phyloP scores from a whole-genome alignment of 371 early-diverging fungal genomes.

The Mortierella sp. region DNA sequence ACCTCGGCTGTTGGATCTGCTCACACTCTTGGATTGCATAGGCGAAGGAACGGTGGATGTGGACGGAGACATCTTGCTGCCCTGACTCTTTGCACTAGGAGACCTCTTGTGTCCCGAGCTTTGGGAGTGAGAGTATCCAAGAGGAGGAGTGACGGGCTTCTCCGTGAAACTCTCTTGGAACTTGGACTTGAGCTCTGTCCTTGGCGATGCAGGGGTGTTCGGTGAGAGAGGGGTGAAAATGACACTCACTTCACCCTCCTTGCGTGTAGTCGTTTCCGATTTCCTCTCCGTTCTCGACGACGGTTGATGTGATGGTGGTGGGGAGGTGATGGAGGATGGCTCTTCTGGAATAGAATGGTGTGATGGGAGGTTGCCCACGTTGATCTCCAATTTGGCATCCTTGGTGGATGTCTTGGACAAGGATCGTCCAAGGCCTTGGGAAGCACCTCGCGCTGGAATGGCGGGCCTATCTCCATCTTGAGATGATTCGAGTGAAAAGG shows the following conservation, averaged over 20 bases:
- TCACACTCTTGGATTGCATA: slow-evolving; percentile 13
- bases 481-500: slow-evolving; percentile 23
- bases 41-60: slow-evolving; percentile 36
- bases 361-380: slow-evolving; percentile 29
- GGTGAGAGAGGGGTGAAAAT: slow-evolving; percentile 40
- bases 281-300: slow-evolving; percentile 5
- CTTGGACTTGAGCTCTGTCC: slow-evolving; percentile 37
- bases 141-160: slow-evolving; percentile 33
- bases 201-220: slow-evolving; percentile 46
- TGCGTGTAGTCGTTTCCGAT: slow-evolving; percentile 22
- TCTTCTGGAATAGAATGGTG: slow-evolving; percentile 3
- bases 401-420: slow-evolving; percentile 16
- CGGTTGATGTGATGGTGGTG: slow-evolving; percentile 16
- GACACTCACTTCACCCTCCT: slow-evolving; percentile 40
- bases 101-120: slow-evolving; percentile 31
- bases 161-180: slow-evolving; percentile 46
- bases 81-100: slow-evolving; percentile 35
- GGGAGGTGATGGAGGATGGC: slow-evolving; percentile 27
- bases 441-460: slow-evolving; percentile 41
- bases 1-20: slow-evolving; percentile 11
- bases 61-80: slow-evolving; percentile 33
- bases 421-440: slow-evolving; percentile 44
- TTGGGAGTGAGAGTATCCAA: slow-evolving; percentile 23
- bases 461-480: slow-evolving; percentile 39
- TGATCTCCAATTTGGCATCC: slow-evolving; percentile 25